Evolutionary conservation across 2,329 filamentous ascomycete species (phyloP).

Genomic region (Penicillium sp.): DNA sequence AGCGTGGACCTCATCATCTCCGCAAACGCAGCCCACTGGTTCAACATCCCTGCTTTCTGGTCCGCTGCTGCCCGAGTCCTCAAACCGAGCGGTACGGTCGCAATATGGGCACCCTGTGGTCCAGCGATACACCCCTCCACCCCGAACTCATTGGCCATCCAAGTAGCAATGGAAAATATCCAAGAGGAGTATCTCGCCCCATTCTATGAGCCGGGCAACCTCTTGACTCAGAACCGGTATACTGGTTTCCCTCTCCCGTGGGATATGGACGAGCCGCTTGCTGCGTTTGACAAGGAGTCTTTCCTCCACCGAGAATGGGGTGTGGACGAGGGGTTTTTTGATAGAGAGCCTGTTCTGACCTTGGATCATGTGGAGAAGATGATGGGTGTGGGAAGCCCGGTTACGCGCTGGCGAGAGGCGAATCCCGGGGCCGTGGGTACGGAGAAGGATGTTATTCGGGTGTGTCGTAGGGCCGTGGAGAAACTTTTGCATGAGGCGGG

Average conservation of each 20-base stretch:
- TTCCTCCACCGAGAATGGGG: conserved; percentile 49
- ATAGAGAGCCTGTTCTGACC: conserved; percentile 16
- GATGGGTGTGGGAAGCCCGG: conserved; percentile 38
- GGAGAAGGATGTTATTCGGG: conserved; percentile 37
- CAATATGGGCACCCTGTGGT: conserved; percentile 48
- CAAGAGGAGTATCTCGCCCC: conserved; percentile 37
- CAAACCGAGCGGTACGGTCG: conserved; percentile 55
- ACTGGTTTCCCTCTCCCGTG: conserved; percentile 50
- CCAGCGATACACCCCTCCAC: conserved; percentile 26
- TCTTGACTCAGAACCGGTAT: conserved; percentile 43
- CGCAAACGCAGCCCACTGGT: conserved; percentile 59
- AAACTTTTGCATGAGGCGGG: conserved; percentile 26
- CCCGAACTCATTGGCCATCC: conserved; percentile 45
- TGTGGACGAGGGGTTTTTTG: conserved; percentile 25
- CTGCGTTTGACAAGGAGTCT: conserved; percentile 40
- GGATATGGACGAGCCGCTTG: conserved; percentile 36
- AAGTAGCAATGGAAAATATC: conserved; percentile 41
- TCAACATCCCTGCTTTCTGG: conserved; percentile 56
- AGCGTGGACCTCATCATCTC: conserved; percentile 53
- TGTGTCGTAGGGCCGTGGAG: conserved; percentile 22
- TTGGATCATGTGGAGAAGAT: conserved; percentile 27
- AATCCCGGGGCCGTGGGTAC: conserved; percentile 38
- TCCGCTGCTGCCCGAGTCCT: conserved; percentile 47
- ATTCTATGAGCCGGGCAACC: conserved; percentile 46
- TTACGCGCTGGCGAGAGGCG: conserved; percentile 44